Percentiles rank a stretch among this genome's conserved stretches.
phyloP scores from a whole-genome alignment of 257 asterid genomes.

The Dorcoceras hygrometricum region DNA sequence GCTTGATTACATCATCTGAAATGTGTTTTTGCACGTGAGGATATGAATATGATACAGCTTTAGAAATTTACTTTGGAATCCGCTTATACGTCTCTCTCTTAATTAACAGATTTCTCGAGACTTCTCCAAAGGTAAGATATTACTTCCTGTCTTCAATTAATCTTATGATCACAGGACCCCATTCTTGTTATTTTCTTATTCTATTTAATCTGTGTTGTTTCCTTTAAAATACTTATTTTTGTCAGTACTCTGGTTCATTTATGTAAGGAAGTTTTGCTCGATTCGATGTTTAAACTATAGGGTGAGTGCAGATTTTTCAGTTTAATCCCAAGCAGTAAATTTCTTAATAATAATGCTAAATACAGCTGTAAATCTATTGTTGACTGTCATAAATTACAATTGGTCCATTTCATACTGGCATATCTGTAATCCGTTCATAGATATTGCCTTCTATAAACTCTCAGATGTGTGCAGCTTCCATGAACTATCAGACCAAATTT shows the following conservation, averaged over 20 bases:
- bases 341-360: conserved; percentile 7
- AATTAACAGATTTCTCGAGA: conserved; percentile 70
- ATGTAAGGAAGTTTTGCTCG: not conserved
- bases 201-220: conserved; percentile 19
- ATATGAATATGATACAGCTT: conserved; percentile 1
- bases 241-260: conserved; percentile 5
- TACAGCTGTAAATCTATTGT: not conserved
- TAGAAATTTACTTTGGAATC: conserved; percentile 6
- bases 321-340: conserved; percentile 2
- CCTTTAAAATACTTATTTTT: conserved; percentile 8
- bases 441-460: not conserved
- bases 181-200: conserved; percentile 16
- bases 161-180: conserved; percentile 9
- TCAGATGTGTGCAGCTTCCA: conserved; percentile 6
- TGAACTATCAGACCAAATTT: too few species aligned
- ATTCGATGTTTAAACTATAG: conserved; percentile 17
- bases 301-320: conserved; percentile 3
- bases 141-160: conserved; percentile 17
- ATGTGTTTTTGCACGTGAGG: conserved; percentile 10
- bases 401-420: not conserved
- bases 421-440: not conserved
- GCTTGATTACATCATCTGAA: not conserved
- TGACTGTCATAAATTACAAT: not conserved
- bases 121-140: conserved; percentile 51
- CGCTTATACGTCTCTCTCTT: conserved; percentile 25